Evolutionary conservation across 805 yeast species (phyloP), one percentile per base, ranked within the genome.

Genomic region (Brettanomyces bruxellensis): DNA sequence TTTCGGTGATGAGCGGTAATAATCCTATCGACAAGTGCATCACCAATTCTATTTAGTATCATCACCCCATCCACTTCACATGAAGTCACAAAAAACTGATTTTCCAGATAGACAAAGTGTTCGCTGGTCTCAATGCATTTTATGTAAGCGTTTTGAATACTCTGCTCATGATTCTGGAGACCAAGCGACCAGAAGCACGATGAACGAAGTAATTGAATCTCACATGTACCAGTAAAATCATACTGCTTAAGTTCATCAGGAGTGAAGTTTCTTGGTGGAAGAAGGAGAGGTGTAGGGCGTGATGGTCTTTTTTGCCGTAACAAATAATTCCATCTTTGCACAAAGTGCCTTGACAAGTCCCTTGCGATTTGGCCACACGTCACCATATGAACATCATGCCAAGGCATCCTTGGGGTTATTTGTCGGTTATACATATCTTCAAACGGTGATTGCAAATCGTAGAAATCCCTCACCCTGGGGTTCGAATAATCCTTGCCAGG

Each of bases 341-440:
- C 95, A 65, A 95, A 93, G 63, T 93, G 98, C 47, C 99, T 77
- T 0, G 95, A 77, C 45, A 91, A 65, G 62, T 93, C 99, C 49
- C 97, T 75, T 0, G 98, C 99, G 3, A 90, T 80, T 57, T 90
- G 95, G 12, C 99, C 99, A 3, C 90, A 78, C 1, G 95, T 81
- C 67, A 89, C 80, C 95, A 90, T 93, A 55, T 93, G 98, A 36
- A 93, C 87, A 72, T 93, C 99, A 64, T 93, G 99, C 99, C 99
- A 93, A 8, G 99, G 99, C 99, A 93, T 93, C 56, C 99, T 77
- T 2, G 99, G 98, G 22, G 78, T 74, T 18, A 63, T 63, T 13
- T 75, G 70, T 49, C 99, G 75, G 62, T 93, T 95, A 59, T 88
- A 88, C 93, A 91, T 84, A 23, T 87, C 86, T 44, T 87, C 95